Conservation (phyloP, 306 rosid species). For the Cucurbita argyrosperma region DNA sequence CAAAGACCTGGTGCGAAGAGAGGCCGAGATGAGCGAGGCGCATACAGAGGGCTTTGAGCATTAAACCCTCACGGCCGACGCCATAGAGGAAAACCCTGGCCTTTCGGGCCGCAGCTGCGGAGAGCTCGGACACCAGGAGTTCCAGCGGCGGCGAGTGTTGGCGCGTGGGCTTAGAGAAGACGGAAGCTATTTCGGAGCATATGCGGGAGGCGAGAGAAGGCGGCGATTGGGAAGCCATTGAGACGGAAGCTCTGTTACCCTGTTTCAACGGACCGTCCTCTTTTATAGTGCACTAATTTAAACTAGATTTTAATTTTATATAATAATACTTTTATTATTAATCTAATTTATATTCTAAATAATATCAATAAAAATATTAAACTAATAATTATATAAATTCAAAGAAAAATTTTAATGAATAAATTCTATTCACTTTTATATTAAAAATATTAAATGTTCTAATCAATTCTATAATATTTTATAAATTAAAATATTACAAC, state of each 20-base stretch:
- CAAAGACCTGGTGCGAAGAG: constrained; percentile 60
- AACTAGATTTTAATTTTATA: too few relatives aligned
- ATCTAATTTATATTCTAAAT: too few relatives aligned
- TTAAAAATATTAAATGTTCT: too few relatives aligned
- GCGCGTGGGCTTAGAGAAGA: constrained; percentile 51
- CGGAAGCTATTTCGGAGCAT: constrained; percentile 53
- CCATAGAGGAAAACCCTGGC: constrained; percentile 61
- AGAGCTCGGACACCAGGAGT: constrained; percentile 40
- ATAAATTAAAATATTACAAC: too few relatives aligned
- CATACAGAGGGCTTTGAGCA: constrained; percentile 81
- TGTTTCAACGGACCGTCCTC: neutral
- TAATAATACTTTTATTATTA: too few relatives aligned
- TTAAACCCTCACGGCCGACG: constrained; percentile 83
- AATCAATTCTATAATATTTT: too few relatives aligned
- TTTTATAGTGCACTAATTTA: too few relatives aligned
- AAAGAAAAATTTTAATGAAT: too few relatives aligned
- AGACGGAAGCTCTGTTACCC: neutral
- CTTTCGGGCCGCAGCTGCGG: constrained; percentile 23
- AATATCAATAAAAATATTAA: too few relatives aligned
- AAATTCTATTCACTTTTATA: too few relatives aligned
- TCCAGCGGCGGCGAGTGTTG: constrained; percentile 45
- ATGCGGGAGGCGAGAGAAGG: constrained; percentile 46
- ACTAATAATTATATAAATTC: too few relatives aligned
- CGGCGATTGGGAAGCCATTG: constrained; percentile 16
- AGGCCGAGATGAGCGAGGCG: constrained; percentile 67